Percentiles rank a stretch among this genome's conserved stretches.
Evolutionary conservation across 2,329 filamentous ascomycete species (phyloP).

Genomic region (Pseudogymnoascus destructans): DNA sequence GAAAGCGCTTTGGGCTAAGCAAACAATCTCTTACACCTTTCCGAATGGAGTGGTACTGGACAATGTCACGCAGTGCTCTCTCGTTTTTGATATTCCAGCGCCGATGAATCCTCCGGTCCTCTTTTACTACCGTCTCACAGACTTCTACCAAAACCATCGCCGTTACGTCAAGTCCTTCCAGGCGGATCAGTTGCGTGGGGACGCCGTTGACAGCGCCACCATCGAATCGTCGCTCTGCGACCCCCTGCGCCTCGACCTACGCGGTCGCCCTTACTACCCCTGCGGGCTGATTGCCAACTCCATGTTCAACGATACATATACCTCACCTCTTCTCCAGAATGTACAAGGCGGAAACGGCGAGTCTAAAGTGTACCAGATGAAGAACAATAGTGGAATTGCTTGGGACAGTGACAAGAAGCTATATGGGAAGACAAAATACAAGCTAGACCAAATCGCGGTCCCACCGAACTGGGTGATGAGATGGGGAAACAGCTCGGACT

Average conservation of each 20-base stretch:
- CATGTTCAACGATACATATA: constrained; percentile 87
- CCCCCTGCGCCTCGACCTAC: constrained; percentile 47
- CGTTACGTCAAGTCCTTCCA: constrained; percentile 89
- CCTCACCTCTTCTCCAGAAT: constrained; percentile 48
- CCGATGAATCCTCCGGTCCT: constrained; percentile 69
- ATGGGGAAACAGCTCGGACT: constrained; percentile 53
- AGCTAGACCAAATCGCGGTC: constrained; percentile 52
- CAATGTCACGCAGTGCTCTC: constrained; percentile 44
- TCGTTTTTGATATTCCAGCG: constrained; percentile 70
- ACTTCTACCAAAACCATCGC: constrained; percentile 98
- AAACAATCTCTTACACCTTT: constrained; percentile 30
- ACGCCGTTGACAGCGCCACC: constrained; percentile 42
- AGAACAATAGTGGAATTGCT: constrained; percentile 57
- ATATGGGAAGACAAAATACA: constrained; percentile 60
- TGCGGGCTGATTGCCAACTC: constrained; percentile 96
- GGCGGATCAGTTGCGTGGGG: constrained; percentile 67
- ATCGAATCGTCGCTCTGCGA: constrained; percentile 62
- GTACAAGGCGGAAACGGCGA: constrained; percentile 30
- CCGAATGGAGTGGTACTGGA: constrained; percentile 25
- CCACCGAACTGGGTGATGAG: constrained; percentile 73
- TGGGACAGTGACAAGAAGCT: constrained; percentile 75
- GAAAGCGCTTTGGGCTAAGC: constrained; percentile 17
- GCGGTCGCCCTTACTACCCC: constrained; percentile 69
- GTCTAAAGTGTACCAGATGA: constrained; percentile 56
- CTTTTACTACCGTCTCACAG: constrained; percentile 89